Base-by-base conservation (phyloP, 192 early-diverging fungal species). In the Spinellus fusiger region DNA sequence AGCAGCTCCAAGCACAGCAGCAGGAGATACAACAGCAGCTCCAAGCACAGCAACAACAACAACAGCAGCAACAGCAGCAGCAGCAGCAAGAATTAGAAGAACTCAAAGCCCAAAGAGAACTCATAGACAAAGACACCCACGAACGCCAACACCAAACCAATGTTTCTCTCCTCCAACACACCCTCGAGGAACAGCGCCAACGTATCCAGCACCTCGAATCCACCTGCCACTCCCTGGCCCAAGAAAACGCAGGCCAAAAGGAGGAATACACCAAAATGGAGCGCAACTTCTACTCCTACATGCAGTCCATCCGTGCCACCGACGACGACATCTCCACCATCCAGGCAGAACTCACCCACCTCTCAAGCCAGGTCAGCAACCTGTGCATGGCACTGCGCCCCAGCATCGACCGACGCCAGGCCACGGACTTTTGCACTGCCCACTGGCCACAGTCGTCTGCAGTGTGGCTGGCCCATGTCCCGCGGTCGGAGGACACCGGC, bases 241-340 rank as follows among this genome's bases (percentile, higher is more conserved):
- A 60, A 15, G 65, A 67, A 15, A 18, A 59, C 9, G 29, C 56
- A 26, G 10, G n/a, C 4, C 53, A 56, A 52, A 61, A 52, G 13
- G 53, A 62, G 38, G 66, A 56, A 12, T 53, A 56, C 33, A 38
- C 49, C 3, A 61, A 60, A 1, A 34, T 69, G 35, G 66, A 69
- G 44, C 25, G 31, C 1, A 62, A 62, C 28, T 69, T 62, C 53
- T 69, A 62, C 23, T 50, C 66, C 1, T 60, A 69, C 29, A 44
- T 69, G 27, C 29, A 44, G 9, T 22, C 66, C 4, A 73, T 79
- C 48, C 77, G 77, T 13, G 77, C 74, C 18, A 79, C 77, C 0
- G 77, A 79, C 31, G 77, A 79, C 40, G 77, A 79, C 44, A 54
- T 75, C 22, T 75, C 73, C 6, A 79, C 77, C 20, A 73, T 79